Conservation (phyloP, 305 asterid genomes). For the Fraxinus angustifolia region DNA sequence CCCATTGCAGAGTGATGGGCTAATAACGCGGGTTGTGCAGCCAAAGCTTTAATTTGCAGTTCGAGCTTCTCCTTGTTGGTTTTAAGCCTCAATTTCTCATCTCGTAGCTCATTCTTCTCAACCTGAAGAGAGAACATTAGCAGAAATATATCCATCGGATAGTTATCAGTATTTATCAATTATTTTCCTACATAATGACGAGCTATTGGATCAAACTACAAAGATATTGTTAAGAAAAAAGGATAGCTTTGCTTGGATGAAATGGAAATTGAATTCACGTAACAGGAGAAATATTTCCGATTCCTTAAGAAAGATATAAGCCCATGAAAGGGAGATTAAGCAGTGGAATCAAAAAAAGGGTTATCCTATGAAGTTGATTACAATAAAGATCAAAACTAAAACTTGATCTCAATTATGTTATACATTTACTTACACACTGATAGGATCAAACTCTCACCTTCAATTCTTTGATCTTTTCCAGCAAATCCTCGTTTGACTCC, state of each 20-base stretch:
- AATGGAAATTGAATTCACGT: neutral
- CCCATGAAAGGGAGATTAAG: neutral
- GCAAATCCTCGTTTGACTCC: conserved; percentile 31
- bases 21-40: conserved; percentile 21
- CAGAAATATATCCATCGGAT: neutral
- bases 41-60: conserved; percentile 28
- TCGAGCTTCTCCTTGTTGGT: conserved; percentile 34
- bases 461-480: conserved; percentile 32
- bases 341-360: neutral
- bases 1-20: conserved; percentile 27
- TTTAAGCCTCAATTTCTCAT: conserved; percentile 34
- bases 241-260: neutral
- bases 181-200: neutral
- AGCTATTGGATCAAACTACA: neutral
- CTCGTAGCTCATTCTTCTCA: conserved; percentile 40
- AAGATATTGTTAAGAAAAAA: neutral
- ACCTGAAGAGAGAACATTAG: conserved; percentile 10
- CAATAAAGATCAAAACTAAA: neutral
- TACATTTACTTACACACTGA: neutral
- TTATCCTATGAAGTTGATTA: neutral
- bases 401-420: neutral
- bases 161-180: neutral
- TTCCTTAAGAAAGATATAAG: neutral
- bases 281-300: neutral
- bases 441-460: conserved; percentile 23